These are phyloP conservation scores for Psophocarpus tetragonolobus DNA, from an alignment of 306 rosid species.

Conservation along the genomic window DNA sequence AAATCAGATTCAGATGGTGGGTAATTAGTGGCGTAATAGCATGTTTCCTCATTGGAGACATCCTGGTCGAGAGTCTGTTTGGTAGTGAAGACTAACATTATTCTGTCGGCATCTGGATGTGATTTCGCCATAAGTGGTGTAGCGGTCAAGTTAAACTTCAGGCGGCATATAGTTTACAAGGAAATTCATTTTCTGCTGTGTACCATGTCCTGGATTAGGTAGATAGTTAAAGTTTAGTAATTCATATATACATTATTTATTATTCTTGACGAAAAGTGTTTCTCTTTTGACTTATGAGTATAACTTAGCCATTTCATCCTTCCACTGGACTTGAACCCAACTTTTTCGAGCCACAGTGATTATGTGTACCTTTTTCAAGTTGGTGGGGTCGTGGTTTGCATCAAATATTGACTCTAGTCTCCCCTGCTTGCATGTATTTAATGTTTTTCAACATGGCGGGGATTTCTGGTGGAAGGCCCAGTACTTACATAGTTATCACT, in stretches of 20 bases:
- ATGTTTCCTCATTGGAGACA: not conserved
- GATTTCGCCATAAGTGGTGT: slow-evolving; percentile 26
- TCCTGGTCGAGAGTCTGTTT: slow-evolving; percentile 7
- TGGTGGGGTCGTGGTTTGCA: slow-evolving; percentile 5
- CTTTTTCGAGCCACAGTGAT: not conserved
- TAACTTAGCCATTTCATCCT: not conserved
- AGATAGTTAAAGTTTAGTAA: not conserved
- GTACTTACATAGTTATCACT: not conserved
- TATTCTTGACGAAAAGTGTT: not conserved
- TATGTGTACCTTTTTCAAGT: slow-evolving; percentile 3
- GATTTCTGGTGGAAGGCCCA: not conserved
- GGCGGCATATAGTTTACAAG: slow-evolving; percentile 16
- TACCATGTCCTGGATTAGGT: slow-evolving; percentile 28
- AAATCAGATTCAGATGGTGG: slow-evolving; percentile 43
- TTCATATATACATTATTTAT: not conserved
- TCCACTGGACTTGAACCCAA: not conserved
- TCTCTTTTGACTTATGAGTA: not conserved
- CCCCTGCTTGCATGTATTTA: not conserved
- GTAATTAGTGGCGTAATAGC: slow-evolving; percentile 26
- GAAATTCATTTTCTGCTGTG: slow-evolving; percentile 27
- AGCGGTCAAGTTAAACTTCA: slow-evolving; percentile 18
- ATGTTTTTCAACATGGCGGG: not conserved
- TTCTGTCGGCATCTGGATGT: slow-evolving; percentile 16
- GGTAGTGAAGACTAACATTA: slow-evolving; percentile 7
- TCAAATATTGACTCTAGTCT: not conserved